Conservation (phyloP, 306 rosid species). For the apple (Malus domestica) region DNA sequence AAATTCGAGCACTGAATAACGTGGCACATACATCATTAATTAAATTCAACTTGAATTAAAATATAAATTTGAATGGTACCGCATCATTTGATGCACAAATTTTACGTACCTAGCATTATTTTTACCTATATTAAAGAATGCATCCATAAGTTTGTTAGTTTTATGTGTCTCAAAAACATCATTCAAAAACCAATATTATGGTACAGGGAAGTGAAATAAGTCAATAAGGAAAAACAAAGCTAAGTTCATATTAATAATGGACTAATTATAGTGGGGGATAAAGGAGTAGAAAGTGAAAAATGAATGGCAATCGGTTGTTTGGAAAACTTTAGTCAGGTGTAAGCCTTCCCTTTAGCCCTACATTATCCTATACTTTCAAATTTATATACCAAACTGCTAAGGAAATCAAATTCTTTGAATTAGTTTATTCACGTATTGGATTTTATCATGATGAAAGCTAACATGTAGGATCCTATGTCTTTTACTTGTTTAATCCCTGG, state of each 20-base stretch:
- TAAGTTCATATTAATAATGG: constrained; percentile 13
- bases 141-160: too few relatives aligned
- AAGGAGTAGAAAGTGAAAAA: constrained; percentile 14
- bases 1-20: too few relatives aligned
- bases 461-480: constrained; percentile 12
- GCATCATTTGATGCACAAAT: too few relatives aligned
- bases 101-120: too few relatives aligned
- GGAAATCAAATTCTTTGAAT: constrained; percentile 8
- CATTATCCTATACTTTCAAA: not conserved
- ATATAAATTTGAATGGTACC: too few relatives aligned
- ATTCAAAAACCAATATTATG: not conserved
- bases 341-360: constrained; percentile 23
- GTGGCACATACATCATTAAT: too few relatives aligned
- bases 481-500: not conserved
- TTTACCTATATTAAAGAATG: too few relatives aligned
- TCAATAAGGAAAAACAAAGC: not conserved
- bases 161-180: not conserved
- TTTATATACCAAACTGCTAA: not conserved
- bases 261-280: constrained; percentile 12
- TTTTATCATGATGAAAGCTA: constrained; percentile 14
- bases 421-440: constrained; percentile 8
- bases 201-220: not conserved
- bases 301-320: not conserved
- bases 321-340: constrained; percentile 19
- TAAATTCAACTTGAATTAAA: too few relatives aligned